phyloP scores from a whole-genome alignment of 352 stramenopile species.

The Phytopythium cucurbitacearum region DNA sequence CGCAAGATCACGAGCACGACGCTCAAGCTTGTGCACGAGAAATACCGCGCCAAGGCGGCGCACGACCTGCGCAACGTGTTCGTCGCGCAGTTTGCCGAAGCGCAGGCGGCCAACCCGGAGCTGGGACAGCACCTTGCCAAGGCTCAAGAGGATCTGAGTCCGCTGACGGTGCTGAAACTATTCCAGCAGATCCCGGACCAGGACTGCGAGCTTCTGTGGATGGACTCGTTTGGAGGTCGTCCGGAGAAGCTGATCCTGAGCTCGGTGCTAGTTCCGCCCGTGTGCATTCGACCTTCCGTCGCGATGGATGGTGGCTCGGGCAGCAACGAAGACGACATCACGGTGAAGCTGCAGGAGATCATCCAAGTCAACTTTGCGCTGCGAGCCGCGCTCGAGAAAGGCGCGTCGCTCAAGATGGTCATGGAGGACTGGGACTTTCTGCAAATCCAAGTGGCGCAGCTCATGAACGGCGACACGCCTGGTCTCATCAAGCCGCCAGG shows the following conservation, averaged over 20 bases:
- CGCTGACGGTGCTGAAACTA: slow-evolving; percentile 90
- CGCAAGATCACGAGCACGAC: slow-evolving; percentile 96
- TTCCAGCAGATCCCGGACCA: slow-evolving; percentile 97
- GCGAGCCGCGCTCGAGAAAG: slow-evolving; percentile 91
- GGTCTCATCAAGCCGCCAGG: slow-evolving; percentile 94
- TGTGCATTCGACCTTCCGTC: slow-evolving; percentile 98
- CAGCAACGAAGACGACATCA: slow-evolving; percentile 99
- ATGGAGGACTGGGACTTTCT: slow-evolving; percentile 99
- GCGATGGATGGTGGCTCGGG: slow-evolving; percentile 95
- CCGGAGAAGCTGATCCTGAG: slow-evolving; percentile 98
- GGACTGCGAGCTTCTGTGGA: slow-evolving; percentile 97
- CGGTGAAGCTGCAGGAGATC: slow-evolving; percentile 99
- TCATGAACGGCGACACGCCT: slow-evolving; percentile 99
- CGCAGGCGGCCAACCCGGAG: slow-evolving; percentile 79
- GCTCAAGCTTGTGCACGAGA: slow-evolving; percentile 98
- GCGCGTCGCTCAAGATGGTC: slow-evolving; percentile 96
- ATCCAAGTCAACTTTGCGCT: slow-evolving; percentile 98
- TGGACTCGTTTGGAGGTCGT: slow-evolving; percentile 87
- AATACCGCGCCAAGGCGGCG: slow-evolving; percentile 89
- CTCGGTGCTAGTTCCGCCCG: slow-evolving; percentile 96
- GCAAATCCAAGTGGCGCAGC: slow-evolving; percentile 96
- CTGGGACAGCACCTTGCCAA: slow-evolving; percentile 82
- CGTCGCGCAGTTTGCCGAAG: slow-evolving; percentile 76
- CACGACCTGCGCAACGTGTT: slow-evolving; percentile 85
- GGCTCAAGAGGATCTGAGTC: slow-evolving; percentile 89